Conservation (phyloP, 2,329 filamentous ascomycete genomes). For the Lasiodiplodia gonubiensis region DNA sequence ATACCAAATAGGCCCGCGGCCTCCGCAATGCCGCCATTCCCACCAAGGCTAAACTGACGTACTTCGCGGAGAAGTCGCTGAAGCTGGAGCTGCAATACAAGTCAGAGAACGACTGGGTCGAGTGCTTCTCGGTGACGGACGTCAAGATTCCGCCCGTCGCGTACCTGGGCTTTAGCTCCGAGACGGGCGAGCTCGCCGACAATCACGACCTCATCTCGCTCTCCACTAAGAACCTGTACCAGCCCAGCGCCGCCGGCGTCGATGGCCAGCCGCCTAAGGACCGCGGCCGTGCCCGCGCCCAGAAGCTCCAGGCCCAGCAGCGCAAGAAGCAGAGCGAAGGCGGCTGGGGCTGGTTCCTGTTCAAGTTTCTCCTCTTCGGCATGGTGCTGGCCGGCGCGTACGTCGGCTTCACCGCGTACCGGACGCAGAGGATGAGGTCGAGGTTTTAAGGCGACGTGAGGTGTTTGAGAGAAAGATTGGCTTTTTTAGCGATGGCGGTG, state of each 20-base stretch:
- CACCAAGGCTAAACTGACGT: constrained; percentile 87
- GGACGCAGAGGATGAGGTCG: constrained; percentile 61
- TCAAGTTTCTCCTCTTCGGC: constrained; percentile 82
- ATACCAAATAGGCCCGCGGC: constrained; percentile 68
- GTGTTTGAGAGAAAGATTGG: background rate
- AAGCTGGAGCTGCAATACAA: constrained; percentile 95
- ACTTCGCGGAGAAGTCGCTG: constrained; percentile 94
- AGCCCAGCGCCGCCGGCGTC: constrained; percentile 52
- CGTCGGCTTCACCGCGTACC: constrained; percentile 83
- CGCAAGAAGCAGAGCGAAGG: constrained; percentile 49
- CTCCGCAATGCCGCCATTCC: constrained; percentile 78
- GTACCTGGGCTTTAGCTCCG: constrained; percentile 73
- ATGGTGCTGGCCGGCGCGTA: constrained; percentile 75
- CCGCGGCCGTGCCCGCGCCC: constrained; percentile 36
- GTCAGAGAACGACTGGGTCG: constrained; percentile 81
- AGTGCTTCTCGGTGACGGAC: constrained; percentile 77
- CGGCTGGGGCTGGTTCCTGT: constrained; percentile 72
- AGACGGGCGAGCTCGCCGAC: constrained; percentile 95
- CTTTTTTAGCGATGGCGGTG: background rate
- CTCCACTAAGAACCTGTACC: constrained; percentile 86
- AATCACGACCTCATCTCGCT: constrained; percentile 96
- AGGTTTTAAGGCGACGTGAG: constrained; percentile 45
- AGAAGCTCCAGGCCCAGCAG: constrained; percentile 49
- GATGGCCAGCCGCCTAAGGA: constrained; percentile 39
- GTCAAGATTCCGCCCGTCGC: constrained; percentile 76